Evolutionary conservation across 805 yeast species (phyloP).

Genomic region (Candida lessepsii): DNA sequence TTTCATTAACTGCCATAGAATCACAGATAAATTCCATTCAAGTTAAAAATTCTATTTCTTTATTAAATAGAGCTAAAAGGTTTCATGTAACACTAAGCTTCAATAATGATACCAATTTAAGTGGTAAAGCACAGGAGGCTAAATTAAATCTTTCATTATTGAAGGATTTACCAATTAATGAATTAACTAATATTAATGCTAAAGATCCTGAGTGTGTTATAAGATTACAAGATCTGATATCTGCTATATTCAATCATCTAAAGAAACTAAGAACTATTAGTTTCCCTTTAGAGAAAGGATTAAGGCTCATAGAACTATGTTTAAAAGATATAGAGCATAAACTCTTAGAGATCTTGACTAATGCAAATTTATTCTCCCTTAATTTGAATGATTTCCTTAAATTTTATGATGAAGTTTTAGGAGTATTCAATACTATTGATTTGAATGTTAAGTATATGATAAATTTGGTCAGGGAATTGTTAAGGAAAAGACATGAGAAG

Average conservation of each 20-base stretch:
- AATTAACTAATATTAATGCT: slow-evolving; percentile 30
- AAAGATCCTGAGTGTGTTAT: slow-evolving; percentile 31
- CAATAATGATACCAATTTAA: slow-evolving; percentile 66
- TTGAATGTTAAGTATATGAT: slow-evolving; percentile 60
- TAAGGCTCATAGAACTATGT: slow-evolving; percentile 64
- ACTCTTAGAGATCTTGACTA: slow-evolving; percentile 33
- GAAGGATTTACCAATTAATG: slow-evolving; percentile 67
- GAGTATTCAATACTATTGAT: slow-evolving; percentile 54
- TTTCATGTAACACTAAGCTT: slow-evolving; percentile 77
- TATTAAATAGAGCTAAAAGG: slow-evolving; percentile 69
- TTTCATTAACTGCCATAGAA: slow-evolving; percentile 53
- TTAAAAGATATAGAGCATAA: slow-evolving; percentile 54
- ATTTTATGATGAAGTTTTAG: slow-evolving; percentile 22
- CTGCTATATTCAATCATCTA: slow-evolving; percentile 54
- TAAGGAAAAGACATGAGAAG: slow-evolving; percentile 70
- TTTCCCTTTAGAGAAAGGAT: slow-evolving; percentile 65
- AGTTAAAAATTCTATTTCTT: slow-evolving; percentile 54
- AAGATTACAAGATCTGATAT: slow-evolving; percentile 34
- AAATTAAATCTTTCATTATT: slow-evolving; percentile 60
- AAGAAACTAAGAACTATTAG: slow-evolving; percentile 45
- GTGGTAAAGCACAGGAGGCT: slow-evolving; percentile 51
- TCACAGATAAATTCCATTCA: slow-evolving; percentile 56
- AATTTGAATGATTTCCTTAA: slow-evolving; percentile 38
- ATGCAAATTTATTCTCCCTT: slow-evolving; percentile 44
- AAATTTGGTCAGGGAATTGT: slow-evolving; percentile 66